phyloP scores from a whole-genome alignment of 1,284 basidiomycete genomes.

The Tremellales sp. region DNA sequence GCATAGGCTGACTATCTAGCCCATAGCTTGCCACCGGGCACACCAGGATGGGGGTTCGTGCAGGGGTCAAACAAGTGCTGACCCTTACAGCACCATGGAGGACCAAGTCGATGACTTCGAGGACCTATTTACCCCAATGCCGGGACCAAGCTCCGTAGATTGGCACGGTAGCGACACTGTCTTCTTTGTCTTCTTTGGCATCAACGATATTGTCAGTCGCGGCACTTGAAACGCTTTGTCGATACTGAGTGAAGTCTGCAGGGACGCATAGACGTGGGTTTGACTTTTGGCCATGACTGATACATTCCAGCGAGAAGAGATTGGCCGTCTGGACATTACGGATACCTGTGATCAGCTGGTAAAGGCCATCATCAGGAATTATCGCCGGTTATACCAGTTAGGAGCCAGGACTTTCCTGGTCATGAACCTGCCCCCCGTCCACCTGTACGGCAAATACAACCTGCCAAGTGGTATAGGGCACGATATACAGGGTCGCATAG shows the following conservation, averaged over 20 bases:
- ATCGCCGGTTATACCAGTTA: constrained; percentile 2
- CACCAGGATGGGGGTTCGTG: constrained; percentile 13
- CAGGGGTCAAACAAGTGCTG: neutral
- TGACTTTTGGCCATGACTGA: neutral
- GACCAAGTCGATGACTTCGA: constrained; percentile 20
- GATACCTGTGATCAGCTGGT: constrained; percentile 9
- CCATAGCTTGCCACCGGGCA: constrained; percentile 16
- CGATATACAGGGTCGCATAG: constrained; percentile 3
- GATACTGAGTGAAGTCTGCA: neutral
- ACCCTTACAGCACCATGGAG: constrained; percentile 4
- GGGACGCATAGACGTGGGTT: constrained; percentile 14
- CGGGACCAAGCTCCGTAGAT: constrained; percentile 13
- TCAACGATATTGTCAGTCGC: constrained; percentile 21
- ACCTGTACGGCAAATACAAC: constrained; percentile 10
- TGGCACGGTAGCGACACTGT: constrained; percentile 18
- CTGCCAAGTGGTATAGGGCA: constrained; percentile 7
- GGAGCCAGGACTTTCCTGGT: constrained; percentile 10
- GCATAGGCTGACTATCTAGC: neutral
- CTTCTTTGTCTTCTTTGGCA: constrained; percentile 21
- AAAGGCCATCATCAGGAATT: constrained; percentile 8
- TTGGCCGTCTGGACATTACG: constrained; percentile 13
- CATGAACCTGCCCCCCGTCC: constrained; percentile 8
- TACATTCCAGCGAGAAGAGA: constrained; percentile 10
- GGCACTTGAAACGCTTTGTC: neutral
- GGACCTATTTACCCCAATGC: constrained; percentile 18